phyloP scores from a whole-genome alignment of 2,329 filamentous ascomycete species.

The Penicillium sp. region DNA sequence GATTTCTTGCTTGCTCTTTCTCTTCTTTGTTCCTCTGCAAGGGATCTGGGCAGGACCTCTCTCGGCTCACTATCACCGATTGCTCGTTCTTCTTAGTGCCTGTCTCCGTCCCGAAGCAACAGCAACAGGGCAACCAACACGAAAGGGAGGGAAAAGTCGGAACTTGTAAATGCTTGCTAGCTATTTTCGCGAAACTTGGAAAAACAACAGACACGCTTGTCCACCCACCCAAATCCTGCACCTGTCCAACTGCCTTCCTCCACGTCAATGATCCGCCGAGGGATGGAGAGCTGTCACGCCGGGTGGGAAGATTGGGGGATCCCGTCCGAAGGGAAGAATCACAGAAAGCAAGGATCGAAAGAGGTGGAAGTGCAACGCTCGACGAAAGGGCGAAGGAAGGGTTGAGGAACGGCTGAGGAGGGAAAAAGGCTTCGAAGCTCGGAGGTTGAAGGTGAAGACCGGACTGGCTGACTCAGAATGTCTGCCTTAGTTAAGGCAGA shows the following conservation, averaged over 20 bases:
- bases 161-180: conserved; percentile 53
- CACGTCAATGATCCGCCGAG: conserved; percentile 18
- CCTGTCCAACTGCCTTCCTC: conserved; percentile 26
- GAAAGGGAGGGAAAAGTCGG: conserved; percentile 42
- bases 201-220: conserved; percentile 42
- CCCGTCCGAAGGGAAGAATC: not conserved
- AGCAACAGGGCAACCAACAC: conserved; percentile 36
- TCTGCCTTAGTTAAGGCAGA: too few relatives aligned
- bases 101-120: conserved; percentile 29
- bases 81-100: conserved; percentile 29
- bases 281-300: conserved; percentile 8
- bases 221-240: conserved; percentile 34
- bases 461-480: too few relatives aligned
- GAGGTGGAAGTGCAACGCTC: conserved; percentile 14
- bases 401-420: conserved; percentile 13
- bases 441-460: too few relatives aligned
- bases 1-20: conserved; percentile 18
- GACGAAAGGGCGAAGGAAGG: not conserved
- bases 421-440: conserved; percentile 3
- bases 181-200: conserved; percentile 47
- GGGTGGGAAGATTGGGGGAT: not conserved
- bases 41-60: not conserved
- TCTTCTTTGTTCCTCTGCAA: conserved; percentile 14
- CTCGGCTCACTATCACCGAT: conserved; percentile 23
- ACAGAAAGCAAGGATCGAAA: conserved; percentile 4